Percentiles rank a stretch among this genome's conserved stretches.
These are phyloP conservation scores for Hortiboletus campestris DNA, from an alignment of 768 basidiomycete species.

Conservation along the genomic window DNA sequence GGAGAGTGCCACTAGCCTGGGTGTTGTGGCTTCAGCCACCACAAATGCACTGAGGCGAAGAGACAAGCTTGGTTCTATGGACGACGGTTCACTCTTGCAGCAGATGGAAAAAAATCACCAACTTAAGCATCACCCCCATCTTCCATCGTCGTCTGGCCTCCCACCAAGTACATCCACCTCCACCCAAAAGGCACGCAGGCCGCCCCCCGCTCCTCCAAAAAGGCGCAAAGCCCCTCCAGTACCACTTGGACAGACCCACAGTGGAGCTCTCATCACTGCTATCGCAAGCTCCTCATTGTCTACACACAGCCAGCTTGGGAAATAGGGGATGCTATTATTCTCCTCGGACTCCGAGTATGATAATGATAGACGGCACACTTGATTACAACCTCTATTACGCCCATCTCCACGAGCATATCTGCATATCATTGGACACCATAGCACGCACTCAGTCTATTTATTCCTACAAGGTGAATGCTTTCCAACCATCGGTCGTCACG, in stretches of 20 bases:
- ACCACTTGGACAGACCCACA: constrained; percentile 48
- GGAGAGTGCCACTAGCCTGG: constrained; percentile 34
- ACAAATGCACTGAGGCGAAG: constrained; percentile 16
- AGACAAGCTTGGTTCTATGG: constrained; percentile 28
- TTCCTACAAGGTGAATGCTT: constrained; percentile 10
- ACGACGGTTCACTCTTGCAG: constrained; percentile 23
- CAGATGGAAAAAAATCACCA: constrained; percentile 17
- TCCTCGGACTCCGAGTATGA: constrained; percentile 2
- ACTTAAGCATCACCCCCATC: constrained; percentile 15
- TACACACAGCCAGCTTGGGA: constrained; percentile 16
- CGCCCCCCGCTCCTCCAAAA: constrained; percentile 68
- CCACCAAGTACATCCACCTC: constrained; percentile 14
- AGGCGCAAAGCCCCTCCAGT: constrained; percentile 72
- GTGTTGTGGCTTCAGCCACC: constrained; percentile 29
- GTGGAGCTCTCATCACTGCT: constrained; percentile 58
- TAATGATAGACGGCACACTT: constrained; percentile 6
- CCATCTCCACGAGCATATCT: constrained; percentile 17
- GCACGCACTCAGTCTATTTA: constrained; percentile 17
- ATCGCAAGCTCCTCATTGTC: constrained; percentile 44
- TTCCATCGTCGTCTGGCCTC: constrained; percentile 19
- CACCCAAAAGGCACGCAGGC: constrained; percentile 39
- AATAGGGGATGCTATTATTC: constrained; percentile 6
- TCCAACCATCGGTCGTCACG: constrained; percentile 3
- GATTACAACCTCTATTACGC: constrained; percentile 7
- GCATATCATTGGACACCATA: constrained; percentile 25